Base-by-base conservation (phyloP, 176 grass and related monocot genomes). In the Echinochloa phyllopogon region DNA sequence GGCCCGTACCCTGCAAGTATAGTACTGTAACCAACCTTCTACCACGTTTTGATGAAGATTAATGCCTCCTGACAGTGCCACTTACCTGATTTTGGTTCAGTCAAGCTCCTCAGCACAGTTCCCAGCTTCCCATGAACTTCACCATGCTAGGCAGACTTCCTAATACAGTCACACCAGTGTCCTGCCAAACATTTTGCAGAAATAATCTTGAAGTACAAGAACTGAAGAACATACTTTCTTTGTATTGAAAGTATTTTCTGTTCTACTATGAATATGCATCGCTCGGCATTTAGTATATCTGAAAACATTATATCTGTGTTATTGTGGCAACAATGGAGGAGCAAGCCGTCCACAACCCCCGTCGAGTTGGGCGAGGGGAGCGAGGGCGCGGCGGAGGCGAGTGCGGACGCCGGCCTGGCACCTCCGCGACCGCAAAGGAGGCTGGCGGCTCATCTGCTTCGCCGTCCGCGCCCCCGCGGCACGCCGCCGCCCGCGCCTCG, bases 61-160 rank as follows among this genome's bases (percentile, higher is more conserved):
- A 63, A 36, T 58, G 62, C 12, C 12, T 55, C 64, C 36, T 44
- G 29, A 33, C 29, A 33, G 29, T 33, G 29, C 29, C 29, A 80
- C 10, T 48, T 62, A 93, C 96, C 93, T 98, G 65, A 98, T 94
- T 83, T 89, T 98, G 11, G 91, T 92, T 93, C 96, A 98, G 78
- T 94, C 89, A 85, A 98, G 89, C 51, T 91, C 91, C 76, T 84
- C 2, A 87, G 89, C 88, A 56, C 88, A 92, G 65, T 90, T 95
- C 50, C 93, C 92, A 72, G 59, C 72, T 82, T 95, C 95, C 93
- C 96, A 98, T 29, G 89, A 33, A 89, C 73, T 98, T 95, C 63
- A 95, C 87, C 72, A 98, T 72, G 91, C 91, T 98, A 73, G 96
- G 96, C 21, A 98, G 91, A 33, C 75, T 86, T 88, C 96, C 96